Base-by-base conservation (phyloP, 2,329 filamentous ascomycete genomes). In the Colletotrichum lupini region DNA sequence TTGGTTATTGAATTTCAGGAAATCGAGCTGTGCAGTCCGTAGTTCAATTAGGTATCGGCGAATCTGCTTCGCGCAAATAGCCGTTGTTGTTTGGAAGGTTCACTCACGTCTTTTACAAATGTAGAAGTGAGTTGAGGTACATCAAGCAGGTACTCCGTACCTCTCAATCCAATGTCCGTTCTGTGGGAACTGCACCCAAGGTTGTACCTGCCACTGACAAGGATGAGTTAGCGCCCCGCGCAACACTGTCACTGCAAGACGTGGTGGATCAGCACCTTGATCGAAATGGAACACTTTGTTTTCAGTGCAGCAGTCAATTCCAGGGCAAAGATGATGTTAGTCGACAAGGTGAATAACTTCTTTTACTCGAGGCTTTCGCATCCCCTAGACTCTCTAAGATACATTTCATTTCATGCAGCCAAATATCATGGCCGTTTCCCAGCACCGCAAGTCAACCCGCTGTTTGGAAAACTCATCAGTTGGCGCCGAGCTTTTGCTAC, bases 351-450 rank as follows among this genome's bases (percentile, higher is more conserved):
- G 30, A 62, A 70, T 30, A 46, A 53, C 67, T 73, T 66, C 56
- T 66, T 73, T 60, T 70, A 26, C 30, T 55, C 35, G 67, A 35
- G 56, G 28, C 52, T 26, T 60, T 35, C 53, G 32, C 26, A 60
- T 46, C 67, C 67, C 55, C 46, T 24, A 32, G 65, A 30, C 53
- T 59, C n/a, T 70, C 67, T 65, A 70, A 71, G 63, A 62, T 73
- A 71, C 67, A 67, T 73, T 68, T 71, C 60, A 73, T 73, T 56
- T 73, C 67, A 73, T 73, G 71, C 46, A 66, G 67, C 67, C 67
- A 70, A 57, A 14, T 46, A 28, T 57, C 16, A 60, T 70, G 71
- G 71, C 70, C 32, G 59, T 63, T 62, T 72, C 58, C 42, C 62
- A 61, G 62, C 62, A 35, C 56, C 30, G 57, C 64, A 72, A 72